phyloP scores from a whole-genome alignment of 306 rosid genomes.

The Luffa aegyptiaca region DNA sequence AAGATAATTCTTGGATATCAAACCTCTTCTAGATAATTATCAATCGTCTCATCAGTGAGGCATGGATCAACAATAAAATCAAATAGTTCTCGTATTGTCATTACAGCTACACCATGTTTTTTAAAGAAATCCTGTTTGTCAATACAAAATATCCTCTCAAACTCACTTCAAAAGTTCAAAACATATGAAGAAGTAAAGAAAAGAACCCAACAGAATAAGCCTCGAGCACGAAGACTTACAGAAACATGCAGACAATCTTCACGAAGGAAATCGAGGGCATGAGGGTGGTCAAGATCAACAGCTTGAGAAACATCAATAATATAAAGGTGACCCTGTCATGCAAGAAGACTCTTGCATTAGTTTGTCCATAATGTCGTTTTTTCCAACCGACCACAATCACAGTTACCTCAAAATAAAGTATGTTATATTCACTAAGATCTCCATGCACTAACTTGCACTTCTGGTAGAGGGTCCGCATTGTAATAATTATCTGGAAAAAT shows the following conservation, averaged over 20 bases:
- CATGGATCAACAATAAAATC: constrained; percentile 81
- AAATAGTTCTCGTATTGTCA: constrained; percentile 72
- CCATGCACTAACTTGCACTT: constrained; percentile 92
- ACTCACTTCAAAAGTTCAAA: neutral
- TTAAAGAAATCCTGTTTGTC: constrained; percentile 63
- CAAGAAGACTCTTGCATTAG: neutral
- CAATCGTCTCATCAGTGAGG: constrained; percentile 67
- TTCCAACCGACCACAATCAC: neutral
- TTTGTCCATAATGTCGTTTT: neutral
- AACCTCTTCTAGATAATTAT: constrained; percentile 76
- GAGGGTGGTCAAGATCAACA: constrained; percentile 88
- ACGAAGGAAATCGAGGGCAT: constrained; percentile 71
- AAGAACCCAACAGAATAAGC: neutral
- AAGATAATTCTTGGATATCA: neutral
- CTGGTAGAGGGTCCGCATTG: constrained; percentile 81
- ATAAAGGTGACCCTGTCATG: constrained; percentile 70
- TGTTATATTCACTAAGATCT: constrained; percentile 87
- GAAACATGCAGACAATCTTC: constrained; percentile 74
- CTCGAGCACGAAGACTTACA: constrained; percentile 25
- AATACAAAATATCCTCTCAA: neutral
- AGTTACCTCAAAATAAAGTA: constrained; percentile 71
- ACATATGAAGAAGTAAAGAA: neutral
- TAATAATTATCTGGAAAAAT: constrained; percentile 51
- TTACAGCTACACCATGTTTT: constrained; percentile 86
- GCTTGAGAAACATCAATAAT: constrained; percentile 92